Conservation (phyloP, 768 basidiomycete species). For the Asterophora lycoperdoides region DNA sequence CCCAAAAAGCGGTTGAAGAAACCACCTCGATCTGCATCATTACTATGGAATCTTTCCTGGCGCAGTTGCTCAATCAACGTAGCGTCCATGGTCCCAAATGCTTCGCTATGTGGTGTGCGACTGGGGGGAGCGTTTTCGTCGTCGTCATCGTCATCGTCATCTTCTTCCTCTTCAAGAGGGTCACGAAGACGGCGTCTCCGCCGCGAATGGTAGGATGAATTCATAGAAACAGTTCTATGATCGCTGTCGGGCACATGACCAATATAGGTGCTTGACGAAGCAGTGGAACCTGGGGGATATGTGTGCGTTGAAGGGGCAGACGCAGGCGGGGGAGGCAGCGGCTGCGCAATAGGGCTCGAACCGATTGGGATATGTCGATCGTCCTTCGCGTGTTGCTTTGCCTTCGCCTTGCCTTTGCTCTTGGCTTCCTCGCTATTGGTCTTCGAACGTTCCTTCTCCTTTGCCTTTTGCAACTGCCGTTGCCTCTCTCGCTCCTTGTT, state of each 20-base stretch:
- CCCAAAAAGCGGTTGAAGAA: slow-evolving; percentile 23
- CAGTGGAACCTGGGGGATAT: slow-evolving; percentile 11
- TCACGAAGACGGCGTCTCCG: slow-evolving; percentile 28
- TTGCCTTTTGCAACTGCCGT: slow-evolving; percentile 21
- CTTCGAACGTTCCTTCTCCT: slow-evolving; percentile 24
- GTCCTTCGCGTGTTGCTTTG: slow-evolving; percentile 21
- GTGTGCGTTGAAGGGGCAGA: slow-evolving; percentile 22
- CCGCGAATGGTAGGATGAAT: slow-evolving; percentile 17
- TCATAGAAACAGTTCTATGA: slow-evolving; percentile 14
- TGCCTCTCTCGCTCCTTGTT: slow-evolving; percentile 21
- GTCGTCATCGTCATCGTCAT: slow-evolving; percentile 33
- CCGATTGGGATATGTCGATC: slow-evolving; percentile 18
- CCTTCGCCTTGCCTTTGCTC: slow-evolving; percentile 19
- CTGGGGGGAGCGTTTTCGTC: slow-evolving; percentile 30
- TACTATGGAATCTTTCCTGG: slow-evolving; percentile 20
- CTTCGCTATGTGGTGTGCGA: slow-evolving; percentile 60
- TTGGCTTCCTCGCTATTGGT: slow-evolving; percentile 27
- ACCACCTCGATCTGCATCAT: slow-evolving; percentile 22
- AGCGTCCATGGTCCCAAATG: slow-evolving; percentile 56
- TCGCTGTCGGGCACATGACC: slow-evolving; percentile 4
- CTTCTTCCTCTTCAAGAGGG: slow-evolving; percentile 19
- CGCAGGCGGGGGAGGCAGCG: slow-evolving; percentile 16
- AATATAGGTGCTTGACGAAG: slow-evolving; percentile 4
- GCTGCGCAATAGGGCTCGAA: slow-evolving; percentile 8
- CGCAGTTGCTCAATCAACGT: slow-evolving; percentile 44